These are phyloP conservation scores for Clarireedia hainanense DNA, from an alignment of 2,329 filamentous ascomycete species.

Conservation along the genomic window DNA sequence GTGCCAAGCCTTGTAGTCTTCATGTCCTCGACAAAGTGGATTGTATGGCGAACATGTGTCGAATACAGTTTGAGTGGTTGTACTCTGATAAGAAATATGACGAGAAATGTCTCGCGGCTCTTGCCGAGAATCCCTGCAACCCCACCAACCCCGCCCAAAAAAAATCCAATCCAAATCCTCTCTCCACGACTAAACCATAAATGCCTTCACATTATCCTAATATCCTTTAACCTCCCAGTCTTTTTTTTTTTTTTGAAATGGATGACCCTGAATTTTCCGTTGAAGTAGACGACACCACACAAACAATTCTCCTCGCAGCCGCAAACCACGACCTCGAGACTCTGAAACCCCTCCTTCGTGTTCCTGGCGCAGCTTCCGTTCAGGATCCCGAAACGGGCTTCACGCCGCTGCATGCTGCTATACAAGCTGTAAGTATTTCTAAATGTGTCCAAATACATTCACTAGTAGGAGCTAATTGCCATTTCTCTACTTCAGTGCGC, in stretches of 20 bases:
- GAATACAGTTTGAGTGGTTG: too few species aligned
- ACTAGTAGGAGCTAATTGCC: neutral
- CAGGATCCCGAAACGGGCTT: conserved; percentile 81
- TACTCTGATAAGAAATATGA: too few species aligned
- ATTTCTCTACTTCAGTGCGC: neutral
- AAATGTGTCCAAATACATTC: neutral
- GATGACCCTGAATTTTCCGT: conserved; percentile 23
- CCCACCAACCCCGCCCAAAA: too few species aligned
- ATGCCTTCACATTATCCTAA: neutral
- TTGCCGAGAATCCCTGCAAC: too few species aligned
- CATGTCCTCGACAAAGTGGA: too few species aligned
- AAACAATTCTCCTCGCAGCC: conserved; percentile 58
- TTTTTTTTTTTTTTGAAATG: conserved; percentile 15
- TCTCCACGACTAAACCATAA: too few species aligned
- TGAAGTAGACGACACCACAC: conserved; percentile 29
- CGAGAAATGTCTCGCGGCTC: too few species aligned
- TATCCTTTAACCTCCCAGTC: neutral
- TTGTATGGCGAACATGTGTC: too few species aligned
- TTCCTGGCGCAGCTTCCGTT: conserved; percentile 53
- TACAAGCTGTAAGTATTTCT: conserved; percentile 58
- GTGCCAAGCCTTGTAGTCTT: too few species aligned
- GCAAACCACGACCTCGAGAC: conserved; percentile 45
- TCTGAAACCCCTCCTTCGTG: conserved; percentile 27
- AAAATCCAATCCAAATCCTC: too few species aligned
- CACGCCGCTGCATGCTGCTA: conserved; percentile 82